phyloP scores from a whole-genome alignment of 2,329 filamentous ascomycete genomes.

The Fusarium sp. region DNA sequence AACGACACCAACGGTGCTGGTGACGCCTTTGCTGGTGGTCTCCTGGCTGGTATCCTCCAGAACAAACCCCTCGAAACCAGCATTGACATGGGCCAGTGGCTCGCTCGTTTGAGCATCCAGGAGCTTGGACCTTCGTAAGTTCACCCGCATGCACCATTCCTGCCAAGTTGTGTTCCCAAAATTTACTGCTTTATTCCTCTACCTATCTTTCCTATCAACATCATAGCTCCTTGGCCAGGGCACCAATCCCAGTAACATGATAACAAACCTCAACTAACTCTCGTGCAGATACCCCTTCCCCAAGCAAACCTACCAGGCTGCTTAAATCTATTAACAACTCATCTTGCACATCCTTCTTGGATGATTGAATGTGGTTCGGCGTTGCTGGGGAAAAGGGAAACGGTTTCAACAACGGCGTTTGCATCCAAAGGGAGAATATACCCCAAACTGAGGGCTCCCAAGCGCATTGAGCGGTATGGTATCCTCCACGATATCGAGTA shows the following conservation, averaged over 20 bases:
- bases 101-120: constrained; percentile 92
- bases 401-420: constrained; percentile 67
- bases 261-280: constrained; percentile 31
- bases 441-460: constrained; percentile 44
- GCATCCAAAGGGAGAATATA: constrained; percentile 47
- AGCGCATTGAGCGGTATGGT: constrained; percentile 48
- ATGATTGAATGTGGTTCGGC: constrained; percentile 49
- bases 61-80: constrained; percentile 81
- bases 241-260: constrained; percentile 21
- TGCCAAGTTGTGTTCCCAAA: constrained; percentile 9
- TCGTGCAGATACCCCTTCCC: constrained; percentile 77
- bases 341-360: constrained; percentile 40
- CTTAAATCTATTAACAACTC: constrained; percentile 44
- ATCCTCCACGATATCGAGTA: constrained; percentile 56
- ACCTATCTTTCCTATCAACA: constrained; percentile 30
- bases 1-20: constrained; percentile 97
- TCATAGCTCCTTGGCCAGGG: constrained; percentile 15
- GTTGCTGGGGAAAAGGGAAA: constrained; percentile 55
- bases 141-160: constrained; percentile 17
- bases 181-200: constrained; percentile 27
- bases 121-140: constrained; percentile 96
- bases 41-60: constrained; percentile 88
- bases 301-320: constrained; percentile 77
- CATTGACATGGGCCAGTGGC: constrained; percentile 96
- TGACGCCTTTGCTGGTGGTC: constrained; percentile 95